Evolutionary conservation across 225 moss, liverwort and hornwort species (phyloP).

Genomic region (Thuidium tamariscinum): DNA sequence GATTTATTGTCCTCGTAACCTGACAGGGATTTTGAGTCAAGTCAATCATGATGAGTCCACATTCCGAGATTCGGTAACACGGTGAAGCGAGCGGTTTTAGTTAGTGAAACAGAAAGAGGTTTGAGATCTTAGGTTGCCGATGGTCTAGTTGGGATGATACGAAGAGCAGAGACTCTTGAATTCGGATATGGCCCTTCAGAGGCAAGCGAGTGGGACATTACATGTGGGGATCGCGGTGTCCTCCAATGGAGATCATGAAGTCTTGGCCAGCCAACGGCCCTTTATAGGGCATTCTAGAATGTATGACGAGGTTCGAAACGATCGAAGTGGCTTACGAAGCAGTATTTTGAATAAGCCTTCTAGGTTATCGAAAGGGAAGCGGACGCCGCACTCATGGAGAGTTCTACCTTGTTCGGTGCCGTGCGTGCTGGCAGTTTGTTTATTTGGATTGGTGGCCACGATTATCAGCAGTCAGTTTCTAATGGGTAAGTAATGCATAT

Average conservation of each 20-base stretch:
- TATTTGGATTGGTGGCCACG: conserved; percentile 33
- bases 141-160: conserved; percentile 5
- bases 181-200: conserved; percentile 54
- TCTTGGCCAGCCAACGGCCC: conserved; percentile 17
- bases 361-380: conserved; percentile 46
- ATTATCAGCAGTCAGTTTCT: conserved; percentile 35
- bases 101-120: neutral
- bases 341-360: conserved; percentile 17
- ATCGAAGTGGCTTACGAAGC: conserved; percentile 30
- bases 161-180: conserved; percentile 2
- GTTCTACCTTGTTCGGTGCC: conserved; percentile 30
- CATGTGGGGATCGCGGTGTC: conserved; percentile 31
- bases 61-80: neutral
- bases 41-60: neutral
- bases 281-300: conserved; percentile 41
- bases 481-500: conserved; percentile 15
- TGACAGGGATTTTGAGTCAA: conserved; percentile 2
- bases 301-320: conserved; percentile 44
- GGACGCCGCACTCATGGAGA: conserved; percentile 32
- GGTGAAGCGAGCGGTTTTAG: neutral
- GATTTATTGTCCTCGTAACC: neutral
- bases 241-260: conserved; percentile 47
- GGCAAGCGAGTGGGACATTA: conserved; percentile 61
- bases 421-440: conserved; percentile 23
- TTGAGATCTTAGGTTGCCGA: neutral